Percentiles rank a stretch among this genome's conserved stretches.
Conservation (phyloP, 192 early-diverging fungal species). For the Coemansia sp. region DNA sequence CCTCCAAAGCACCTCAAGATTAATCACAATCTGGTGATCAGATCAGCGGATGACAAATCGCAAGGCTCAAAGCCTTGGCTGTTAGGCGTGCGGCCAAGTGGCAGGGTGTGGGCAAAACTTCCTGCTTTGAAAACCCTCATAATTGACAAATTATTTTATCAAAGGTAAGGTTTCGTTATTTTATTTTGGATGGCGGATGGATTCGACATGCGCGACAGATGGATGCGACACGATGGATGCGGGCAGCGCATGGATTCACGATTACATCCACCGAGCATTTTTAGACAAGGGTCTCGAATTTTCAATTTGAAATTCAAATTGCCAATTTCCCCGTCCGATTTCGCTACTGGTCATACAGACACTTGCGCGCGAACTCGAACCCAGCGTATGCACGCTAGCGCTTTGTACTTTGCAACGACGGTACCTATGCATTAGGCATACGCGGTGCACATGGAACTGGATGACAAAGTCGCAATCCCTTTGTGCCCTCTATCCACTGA, state of each 20-base stretch:
- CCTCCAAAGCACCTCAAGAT: neutral
- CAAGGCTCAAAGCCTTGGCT: neutral
- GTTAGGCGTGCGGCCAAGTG: neutral
- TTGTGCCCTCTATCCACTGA: no score
- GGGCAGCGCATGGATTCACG: neutral
- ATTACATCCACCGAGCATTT: neutral
- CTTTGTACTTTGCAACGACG: neutral
- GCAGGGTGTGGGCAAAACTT: constrained; percentile 2
- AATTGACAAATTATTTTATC: constrained; percentile 1
- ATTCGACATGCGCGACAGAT: neutral
- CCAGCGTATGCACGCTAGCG: neutral
- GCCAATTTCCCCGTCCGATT: neutral
- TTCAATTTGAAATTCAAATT: neutral
- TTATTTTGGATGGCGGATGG: neutral
- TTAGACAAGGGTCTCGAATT: neutral
- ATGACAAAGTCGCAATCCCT: no score
- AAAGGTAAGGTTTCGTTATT: constrained; percentile 3
- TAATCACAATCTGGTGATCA: neutral
- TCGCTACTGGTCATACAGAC: neutral
- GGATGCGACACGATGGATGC: constrained; percentile 3
- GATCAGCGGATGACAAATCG: neutral
- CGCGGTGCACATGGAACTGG: neutral
- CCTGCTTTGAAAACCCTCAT: neutral
- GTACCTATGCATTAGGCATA: neutral
- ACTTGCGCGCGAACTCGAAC: neutral